Base-by-base conservation (phyloP, 2,329 filamentous ascomycete species). In the Albophoma yamanashiensis region DNA sequence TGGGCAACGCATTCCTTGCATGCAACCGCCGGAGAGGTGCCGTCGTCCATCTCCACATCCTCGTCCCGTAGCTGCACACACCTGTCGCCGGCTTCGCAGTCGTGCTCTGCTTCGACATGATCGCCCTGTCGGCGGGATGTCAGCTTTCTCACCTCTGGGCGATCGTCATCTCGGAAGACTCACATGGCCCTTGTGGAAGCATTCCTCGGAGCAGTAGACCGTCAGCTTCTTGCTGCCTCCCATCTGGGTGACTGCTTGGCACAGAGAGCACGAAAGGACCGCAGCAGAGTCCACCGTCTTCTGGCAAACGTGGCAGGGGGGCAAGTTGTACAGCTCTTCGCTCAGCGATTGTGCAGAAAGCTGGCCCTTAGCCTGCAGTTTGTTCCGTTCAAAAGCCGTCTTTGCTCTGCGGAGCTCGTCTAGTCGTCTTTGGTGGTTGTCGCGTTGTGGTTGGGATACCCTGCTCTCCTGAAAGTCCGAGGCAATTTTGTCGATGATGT, bases 331-430 rank as follows among this genome's bases (percentile, higher is more conserved):
- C 11, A 76, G 66, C 58, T 73, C 67, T 40, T 74, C 69, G 3
- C 62, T 61, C 27, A 64, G 62, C 57, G 64, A 67, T 55, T 73
- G 67, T 59, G 67, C 65, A 45, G 68, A 69, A 50, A 65, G 68
- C 57, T 65, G 73, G 65, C 67, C 68, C 70, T 73, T 75, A 68
- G 66, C 72, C 67, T 70, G 71, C 63, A 65, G 70, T 67, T 68
- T 75, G 66, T 73, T 73, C 65, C 76, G 78, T 66, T 80, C 78
- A 70, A 79, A 78, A 11, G 78, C 78, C 61, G 73, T 76, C 66
- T 76, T 79, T 36, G 79, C 79, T 60, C 79, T 71, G 22, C 73
- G 73, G 4, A 82, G 71, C 65, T 81, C 79, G 59, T 79, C 76
- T 3, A 81, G 68, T 12, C 77, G 74, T 58, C 65, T 66, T 59